phyloP scores from a whole-genome alignment of 2,329 filamentous ascomycete species.

The Triangularia setosa region DNA sequence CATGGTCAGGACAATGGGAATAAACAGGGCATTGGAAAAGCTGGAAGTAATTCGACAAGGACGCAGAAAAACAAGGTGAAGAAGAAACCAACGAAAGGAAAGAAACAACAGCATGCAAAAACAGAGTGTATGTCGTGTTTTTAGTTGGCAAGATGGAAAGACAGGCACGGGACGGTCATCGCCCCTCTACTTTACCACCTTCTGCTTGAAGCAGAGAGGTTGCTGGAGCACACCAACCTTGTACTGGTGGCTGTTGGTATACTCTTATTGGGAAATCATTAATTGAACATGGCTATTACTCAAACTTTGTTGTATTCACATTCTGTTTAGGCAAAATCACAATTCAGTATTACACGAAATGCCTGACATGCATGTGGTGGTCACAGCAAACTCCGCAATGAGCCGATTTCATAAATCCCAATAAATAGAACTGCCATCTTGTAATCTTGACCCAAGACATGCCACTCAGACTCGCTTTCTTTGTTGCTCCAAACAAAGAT shows the following conservation, averaged over 20 bases:
- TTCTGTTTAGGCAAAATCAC: too few species aligned
- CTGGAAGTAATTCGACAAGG: neutral
- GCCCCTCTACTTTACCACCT: neutral
- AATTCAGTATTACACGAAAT: too few species aligned
- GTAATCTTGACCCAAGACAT: too few species aligned
- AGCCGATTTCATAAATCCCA: too few species aligned
- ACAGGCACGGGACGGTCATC: too few species aligned
- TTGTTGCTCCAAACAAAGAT: neutral
- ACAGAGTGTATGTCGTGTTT: neutral
- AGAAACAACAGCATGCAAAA: neutral
- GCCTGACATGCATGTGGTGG: too few species aligned
- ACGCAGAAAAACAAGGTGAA: neutral
- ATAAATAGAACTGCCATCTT: too few species aligned
- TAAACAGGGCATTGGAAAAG: neutral
- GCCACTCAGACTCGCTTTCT: neutral
- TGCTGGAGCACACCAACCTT: neutral
- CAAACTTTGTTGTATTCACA: neutral
- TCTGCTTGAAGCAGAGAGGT: neutral
- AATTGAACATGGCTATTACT: neutral
- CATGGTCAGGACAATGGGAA: neutral
- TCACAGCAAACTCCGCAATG: too few species aligned
- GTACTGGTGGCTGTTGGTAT: neutral
- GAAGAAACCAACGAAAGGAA: neutral
- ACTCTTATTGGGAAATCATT: neutral
- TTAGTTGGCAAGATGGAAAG: neutral